phyloP scores from a whole-genome alignment of 2,329 filamentous ascomycete species.

The Aspergillus nomiae region DNA sequence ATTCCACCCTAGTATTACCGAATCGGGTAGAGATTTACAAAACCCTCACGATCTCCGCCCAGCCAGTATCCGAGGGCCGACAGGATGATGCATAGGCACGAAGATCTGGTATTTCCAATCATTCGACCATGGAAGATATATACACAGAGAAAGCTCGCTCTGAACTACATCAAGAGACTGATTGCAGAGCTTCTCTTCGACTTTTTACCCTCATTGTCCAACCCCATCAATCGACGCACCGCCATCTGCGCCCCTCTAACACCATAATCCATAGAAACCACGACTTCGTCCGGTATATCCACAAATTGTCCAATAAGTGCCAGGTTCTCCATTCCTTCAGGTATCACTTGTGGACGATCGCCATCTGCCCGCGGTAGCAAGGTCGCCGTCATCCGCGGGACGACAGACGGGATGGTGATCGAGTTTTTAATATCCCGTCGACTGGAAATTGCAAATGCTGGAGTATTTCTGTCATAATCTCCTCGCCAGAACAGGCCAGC shows the following conservation, averaged over 20 bases:
- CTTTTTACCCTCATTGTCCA: conserved; percentile 14
- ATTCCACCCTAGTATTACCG: too few species aligned
- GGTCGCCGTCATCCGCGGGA: conserved; percentile 44
- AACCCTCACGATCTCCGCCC: neutral
- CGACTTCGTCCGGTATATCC: conserved; percentile 42
- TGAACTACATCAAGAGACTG: neutral
- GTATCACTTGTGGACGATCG: conserved; percentile 45
- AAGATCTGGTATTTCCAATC: neutral
- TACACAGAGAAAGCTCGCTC: neutral
- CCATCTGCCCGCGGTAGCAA: conserved; percentile 38
- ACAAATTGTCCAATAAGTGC: conserved; percentile 47
- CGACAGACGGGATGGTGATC: conserved; percentile 41
- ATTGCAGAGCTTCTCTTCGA: conserved; percentile 5
- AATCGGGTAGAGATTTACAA: neutral
- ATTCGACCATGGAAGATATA: neutral
- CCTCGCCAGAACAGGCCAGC: conserved; percentile 42
- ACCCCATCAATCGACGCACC: conserved; percentile 33
- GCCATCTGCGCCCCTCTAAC: conserved; percentile 40
- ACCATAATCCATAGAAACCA: conserved; percentile 45
- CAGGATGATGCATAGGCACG: neutral
- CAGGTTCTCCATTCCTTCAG: conserved; percentile 39
- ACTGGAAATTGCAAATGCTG: conserved; percentile 40
- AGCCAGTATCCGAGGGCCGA: neutral
- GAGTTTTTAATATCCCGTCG: conserved; percentile 30
- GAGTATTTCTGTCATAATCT: conserved; percentile 44